These are phyloP conservation scores for Sugiyamaella paludigena DNA, from an alignment of 1,139 yeast species.

Conservation along the genomic window DNA sequence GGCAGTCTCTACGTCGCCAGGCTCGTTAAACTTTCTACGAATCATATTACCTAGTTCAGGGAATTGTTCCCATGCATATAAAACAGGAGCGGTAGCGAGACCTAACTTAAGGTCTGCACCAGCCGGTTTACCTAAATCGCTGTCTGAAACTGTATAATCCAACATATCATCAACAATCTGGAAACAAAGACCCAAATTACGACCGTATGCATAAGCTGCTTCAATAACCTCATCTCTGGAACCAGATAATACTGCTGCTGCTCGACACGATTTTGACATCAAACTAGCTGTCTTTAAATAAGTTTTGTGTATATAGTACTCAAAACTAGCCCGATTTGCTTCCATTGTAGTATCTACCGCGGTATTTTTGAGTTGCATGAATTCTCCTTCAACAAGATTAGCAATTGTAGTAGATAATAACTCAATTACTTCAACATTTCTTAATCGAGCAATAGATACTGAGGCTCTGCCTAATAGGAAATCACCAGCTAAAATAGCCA, in stretches of 20 bases:
- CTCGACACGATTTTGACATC: conserved; percentile 92
- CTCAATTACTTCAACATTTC: conserved; percentile 97
- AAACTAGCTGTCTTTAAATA: conserved; percentile 92
- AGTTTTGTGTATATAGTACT: conserved; percentile 91
- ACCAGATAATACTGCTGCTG: conserved; percentile 91
- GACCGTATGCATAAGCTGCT: conserved; percentile 84
- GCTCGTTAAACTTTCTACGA: conserved; percentile 71
- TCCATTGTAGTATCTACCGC: conserved; percentile 62
- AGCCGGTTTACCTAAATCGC: conserved; percentile 87
- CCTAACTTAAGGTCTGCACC: conserved; percentile 94
- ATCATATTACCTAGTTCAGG: conserved; percentile 84
- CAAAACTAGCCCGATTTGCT: conserved; percentile 84
- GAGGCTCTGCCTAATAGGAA: conserved; percentile 94
- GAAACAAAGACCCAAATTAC: conserved; percentile 91
- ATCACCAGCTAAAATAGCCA: conserved; percentile 98
- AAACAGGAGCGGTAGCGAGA: conserved; percentile 93
- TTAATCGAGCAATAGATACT: conserved; percentile 85
- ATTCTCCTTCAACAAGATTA: conserved; percentile 95
- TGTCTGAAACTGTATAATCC: conserved; percentile 84
- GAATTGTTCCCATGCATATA: conserved; percentile 88
- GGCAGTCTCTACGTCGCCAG: conserved; percentile 83
- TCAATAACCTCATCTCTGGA: conserved; percentile 73
- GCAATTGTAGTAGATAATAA: conserved; percentile 94
- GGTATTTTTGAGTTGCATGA: conserved; percentile 95
- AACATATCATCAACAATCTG: conserved; percentile 95